Base-by-base conservation (phyloP, 2,329 filamentous ascomycete genomes). In the Samsoniella hepiali region DNA sequence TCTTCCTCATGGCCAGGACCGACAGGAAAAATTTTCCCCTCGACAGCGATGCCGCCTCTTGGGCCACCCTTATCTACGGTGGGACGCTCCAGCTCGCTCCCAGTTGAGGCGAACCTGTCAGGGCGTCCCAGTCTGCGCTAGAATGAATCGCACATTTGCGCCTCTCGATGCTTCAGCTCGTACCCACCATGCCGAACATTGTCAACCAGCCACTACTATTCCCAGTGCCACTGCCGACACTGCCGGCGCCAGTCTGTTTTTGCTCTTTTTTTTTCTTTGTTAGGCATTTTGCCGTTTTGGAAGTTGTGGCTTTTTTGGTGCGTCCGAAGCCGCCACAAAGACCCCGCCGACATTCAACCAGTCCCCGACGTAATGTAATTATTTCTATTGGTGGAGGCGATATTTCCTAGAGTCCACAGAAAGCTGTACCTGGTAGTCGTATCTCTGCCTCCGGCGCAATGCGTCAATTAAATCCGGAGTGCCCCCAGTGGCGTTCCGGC, bases 21-120 rank as follows among this genome's bases (percentile, higher is more conserved):
- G 9, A 51, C 9, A 31, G 15, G 1, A 32, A 45, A 57, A 47
- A 32, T 1, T 40, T 49, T 36, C 31, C 7, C 11, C 36, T 34
- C 17, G 51, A 47, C 44, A 8, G 27, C 7, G 40, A 13, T 51
- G 27, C 31, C 31, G 32, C n/a, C 32, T 54, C 51, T 56, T 10
- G 22, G 34, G 38, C 38, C 54, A 40, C 40, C 36, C 47, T 60
- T 53, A 53, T 60, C 58, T 51, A 11, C 17, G 5, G 45, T 60
- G 58, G 58, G 57, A 59, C 42, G 17, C 54, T 59, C 47, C 58
- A 60, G 47, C 56, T 58, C 56, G 56, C 42, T 9, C 29, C 42
- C n/a, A 44, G 34, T 42, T 42, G 47, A 60, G 58, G 58, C 58
- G 47, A 60, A 60, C 45, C 34, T 50, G 58, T 27, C 58, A 51